Evolutionary conservation across 129 eudicot species (phyloP).

Genomic region (Flaveria robusta): DNA sequence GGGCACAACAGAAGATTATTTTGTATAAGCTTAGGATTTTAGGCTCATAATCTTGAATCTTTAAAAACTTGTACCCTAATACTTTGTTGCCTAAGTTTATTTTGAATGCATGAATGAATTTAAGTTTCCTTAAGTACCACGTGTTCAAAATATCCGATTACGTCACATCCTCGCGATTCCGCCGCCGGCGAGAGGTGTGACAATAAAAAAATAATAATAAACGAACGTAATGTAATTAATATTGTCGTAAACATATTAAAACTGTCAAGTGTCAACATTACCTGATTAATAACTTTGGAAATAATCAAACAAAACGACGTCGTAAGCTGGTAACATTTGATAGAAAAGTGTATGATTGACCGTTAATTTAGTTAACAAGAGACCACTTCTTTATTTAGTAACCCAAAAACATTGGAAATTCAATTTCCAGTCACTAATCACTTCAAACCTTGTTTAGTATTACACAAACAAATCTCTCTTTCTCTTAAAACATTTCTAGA

Average conservation of each 20-base stretch:
- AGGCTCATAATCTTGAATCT: too few relatives aligned
- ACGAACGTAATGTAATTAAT: background rate
- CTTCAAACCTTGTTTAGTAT: constrained; percentile 26
- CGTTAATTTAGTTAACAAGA: constrained; percentile 47
- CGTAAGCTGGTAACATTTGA: background rate
- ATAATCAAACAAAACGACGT: background rate
- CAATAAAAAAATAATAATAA: too few relatives aligned
- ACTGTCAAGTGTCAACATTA: background rate
- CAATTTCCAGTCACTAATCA: constrained; percentile 20
- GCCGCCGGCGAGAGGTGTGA: too few relatives aligned
- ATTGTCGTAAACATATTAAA: background rate
- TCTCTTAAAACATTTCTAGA: constrained; percentile 2
- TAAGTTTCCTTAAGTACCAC: too few relatives aligned
- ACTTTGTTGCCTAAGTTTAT: too few relatives aligned
- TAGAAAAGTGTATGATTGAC: constrained; percentile 28
- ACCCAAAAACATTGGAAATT: constrained; percentile 26
- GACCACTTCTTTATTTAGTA: constrained; percentile 26
- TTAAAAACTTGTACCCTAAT: too few relatives aligned
- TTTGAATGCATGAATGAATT: too few relatives aligned
- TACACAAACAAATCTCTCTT: constrained; percentile 21
- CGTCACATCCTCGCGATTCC: too few relatives aligned
- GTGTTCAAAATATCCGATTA: too few relatives aligned
- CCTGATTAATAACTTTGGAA: background rate
- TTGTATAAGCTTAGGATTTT: too few relatives aligned
- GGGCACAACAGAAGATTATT: too few relatives aligned